These are phyloP conservation scores for Debaryomyces subglobosus DNA, from an alignment of 1,139 yeast genomes.

Conservation along the genomic window DNA sequence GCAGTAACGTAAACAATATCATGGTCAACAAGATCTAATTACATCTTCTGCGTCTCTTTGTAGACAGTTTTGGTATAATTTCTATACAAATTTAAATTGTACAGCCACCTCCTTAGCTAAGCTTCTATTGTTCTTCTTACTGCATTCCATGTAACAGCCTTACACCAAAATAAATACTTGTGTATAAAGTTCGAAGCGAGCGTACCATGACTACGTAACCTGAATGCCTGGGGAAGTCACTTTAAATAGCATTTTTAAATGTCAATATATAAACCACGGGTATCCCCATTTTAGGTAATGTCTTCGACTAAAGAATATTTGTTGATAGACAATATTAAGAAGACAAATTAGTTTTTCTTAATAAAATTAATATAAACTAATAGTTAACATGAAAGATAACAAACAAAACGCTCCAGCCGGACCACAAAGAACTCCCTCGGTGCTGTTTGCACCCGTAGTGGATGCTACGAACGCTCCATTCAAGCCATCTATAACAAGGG, in stretches of 20 bases:
- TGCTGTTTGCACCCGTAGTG: constrained; percentile 2
- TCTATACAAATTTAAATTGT: not conserved
- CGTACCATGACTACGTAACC: constrained; percentile 4
- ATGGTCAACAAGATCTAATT: not conserved
- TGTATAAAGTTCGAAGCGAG: not conserved
- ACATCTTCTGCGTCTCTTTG: not conserved
- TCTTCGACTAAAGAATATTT: not conserved
- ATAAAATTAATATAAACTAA: not conserved
- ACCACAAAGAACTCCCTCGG: constrained; percentile 5
- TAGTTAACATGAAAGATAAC: not conserved
- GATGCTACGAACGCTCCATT: not conserved
- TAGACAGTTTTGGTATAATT: not conserved
- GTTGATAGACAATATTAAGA: not conserved
- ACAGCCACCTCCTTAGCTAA: constrained; percentile 7
- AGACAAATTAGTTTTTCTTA: not conserved
- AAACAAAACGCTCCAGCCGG: not conserved
- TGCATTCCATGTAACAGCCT: constrained; percentile 3
- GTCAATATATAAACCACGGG: not conserved
- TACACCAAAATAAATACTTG: not conserved
- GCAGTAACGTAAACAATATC: not conserved
- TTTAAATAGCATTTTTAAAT: not conserved
- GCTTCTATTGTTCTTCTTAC: not conserved
- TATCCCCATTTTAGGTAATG: not conserved
- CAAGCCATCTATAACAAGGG: constrained; percentile 7
- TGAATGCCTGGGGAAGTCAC: constrained; percentile 5